phyloP scores from a whole-genome alignment of 2,329 filamentous ascomycete genomes.

The Fusarium vanettenii region DNA sequence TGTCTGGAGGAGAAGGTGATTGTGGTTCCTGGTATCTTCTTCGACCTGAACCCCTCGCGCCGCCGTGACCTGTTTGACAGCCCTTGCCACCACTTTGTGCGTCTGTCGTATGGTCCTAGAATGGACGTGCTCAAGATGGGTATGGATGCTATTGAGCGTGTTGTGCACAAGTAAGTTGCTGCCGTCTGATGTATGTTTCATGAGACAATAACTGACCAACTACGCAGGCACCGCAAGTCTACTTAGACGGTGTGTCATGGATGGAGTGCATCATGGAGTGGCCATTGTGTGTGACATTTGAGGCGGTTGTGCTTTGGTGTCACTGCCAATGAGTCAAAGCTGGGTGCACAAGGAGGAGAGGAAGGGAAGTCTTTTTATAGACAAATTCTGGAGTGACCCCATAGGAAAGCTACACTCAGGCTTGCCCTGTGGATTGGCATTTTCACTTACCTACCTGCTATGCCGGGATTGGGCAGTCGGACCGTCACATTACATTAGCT shows the following conservation, averaged over 20 bases:
- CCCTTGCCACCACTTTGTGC: slow-evolving; percentile 92
- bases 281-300: not conserved
- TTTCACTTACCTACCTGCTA: not conserved
- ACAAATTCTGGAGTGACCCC: not conserved
- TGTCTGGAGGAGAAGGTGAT: slow-evolving; percentile 95
- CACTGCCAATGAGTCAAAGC: not conserved
- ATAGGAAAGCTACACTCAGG: not conserved
- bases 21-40: slow-evolving; percentile 97
- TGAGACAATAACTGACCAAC: slow-evolving; percentile 13
- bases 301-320: not conserved
- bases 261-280: not conserved
- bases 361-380: slow-evolving; percentile 8
- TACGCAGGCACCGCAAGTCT: slow-evolving; percentile 37
- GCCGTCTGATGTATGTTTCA: not conserved
- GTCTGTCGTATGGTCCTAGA: slow-evolving; percentile 85
- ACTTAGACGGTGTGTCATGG: slow-evolving; percentile 7
- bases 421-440: not conserved
- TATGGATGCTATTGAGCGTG: slow-evolving; percentile 85
- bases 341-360: not conserved
- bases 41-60: slow-evolving; percentile 92
- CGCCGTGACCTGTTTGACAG: slow-evolving; percentile 92
- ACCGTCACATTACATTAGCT: not conserved
- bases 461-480: not conserved
- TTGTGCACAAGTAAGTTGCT: slow-evolving; percentile 74
- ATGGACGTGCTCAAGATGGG: slow-evolving; percentile 84